A percentile compares a stretch with the other conserved stretches of the same genome.
These are phyloP conservation scores for Phytophthora agathidicida DNA, from an alignment of 352 stramenopile genomes.

Conservation along the genomic window DNA sequence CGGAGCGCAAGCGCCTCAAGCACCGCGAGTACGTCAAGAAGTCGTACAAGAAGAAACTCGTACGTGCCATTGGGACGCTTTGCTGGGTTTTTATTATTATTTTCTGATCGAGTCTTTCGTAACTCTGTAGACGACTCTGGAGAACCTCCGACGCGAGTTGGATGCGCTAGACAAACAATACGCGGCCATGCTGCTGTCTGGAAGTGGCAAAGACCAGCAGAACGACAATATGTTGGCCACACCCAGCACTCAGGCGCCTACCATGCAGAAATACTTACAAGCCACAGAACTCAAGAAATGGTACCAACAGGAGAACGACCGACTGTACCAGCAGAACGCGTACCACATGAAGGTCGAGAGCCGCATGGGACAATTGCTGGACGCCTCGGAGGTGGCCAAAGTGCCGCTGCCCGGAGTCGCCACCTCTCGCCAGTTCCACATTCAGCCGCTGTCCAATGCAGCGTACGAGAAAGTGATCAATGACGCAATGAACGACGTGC, in stretches of 20 bases:
- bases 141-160: slow-evolving; percentile 52
- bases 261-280: slow-evolving; percentile 53
- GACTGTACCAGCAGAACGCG: slow-evolving; percentile 57
- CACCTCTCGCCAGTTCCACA: slow-evolving; percentile 33
- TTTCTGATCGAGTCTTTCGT: slow-evolving; percentile 22
- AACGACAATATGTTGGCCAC: neutral
- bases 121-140: slow-evolving; percentile 47
- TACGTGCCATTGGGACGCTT: slow-evolving; percentile 29
- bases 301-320: slow-evolving; percentile 59
- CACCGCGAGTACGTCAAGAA: slow-evolving; percentile 75
- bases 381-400: slow-evolving; percentile 42
- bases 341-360: slow-evolving; percentile 57
- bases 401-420: slow-evolving; percentile 14
- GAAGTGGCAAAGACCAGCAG: neutral
- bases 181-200: slow-evolving; percentile 32
- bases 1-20: slow-evolving; percentile 60
- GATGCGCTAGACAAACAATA: slow-evolving; percentile 55
- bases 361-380: slow-evolving; percentile 59
- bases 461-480: slow-evolving; percentile 57
- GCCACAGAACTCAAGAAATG: slow-evolving; percentile 50
- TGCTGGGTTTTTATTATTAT: neutral
- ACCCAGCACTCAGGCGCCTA: slow-evolving; percentile 12
- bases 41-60: slow-evolving; percentile 78
- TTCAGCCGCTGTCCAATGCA: slow-evolving; percentile 36
- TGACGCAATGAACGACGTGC: slow-evolving; percentile 50